These are phyloP conservation scores for Picochlorum sp. DNA, from an alignment of 139 green algal genomes.

Conservation along the genomic window DNA sequence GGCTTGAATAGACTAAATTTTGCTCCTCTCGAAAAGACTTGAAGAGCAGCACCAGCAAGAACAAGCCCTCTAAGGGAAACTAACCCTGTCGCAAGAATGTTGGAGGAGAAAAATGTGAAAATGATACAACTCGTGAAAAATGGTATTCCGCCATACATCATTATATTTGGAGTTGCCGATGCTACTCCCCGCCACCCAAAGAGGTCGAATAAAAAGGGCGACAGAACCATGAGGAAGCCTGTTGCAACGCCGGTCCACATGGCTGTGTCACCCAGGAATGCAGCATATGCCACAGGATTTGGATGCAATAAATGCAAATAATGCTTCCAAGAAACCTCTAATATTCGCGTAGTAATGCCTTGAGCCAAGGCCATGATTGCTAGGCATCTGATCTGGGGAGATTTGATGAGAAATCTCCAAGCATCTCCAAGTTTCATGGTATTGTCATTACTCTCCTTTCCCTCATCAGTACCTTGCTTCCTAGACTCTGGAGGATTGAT, in stretches of 20 bases:
- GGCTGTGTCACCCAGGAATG: constrained; percentile 73
- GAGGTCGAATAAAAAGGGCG: constrained; percentile 68
- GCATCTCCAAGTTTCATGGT: constrained; percentile 32
- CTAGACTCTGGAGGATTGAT: neutral
- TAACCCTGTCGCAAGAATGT: neutral
- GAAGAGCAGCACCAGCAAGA: constrained; percentile 54
- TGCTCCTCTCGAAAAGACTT: constrained; percentile 69
- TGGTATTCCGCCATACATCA: constrained; percentile 35
- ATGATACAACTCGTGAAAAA: constrained; percentile 69
- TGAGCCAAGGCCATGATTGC: constrained; percentile 80
- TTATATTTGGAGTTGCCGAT: constrained; percentile 50
- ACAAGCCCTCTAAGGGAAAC: constrained; percentile 32
- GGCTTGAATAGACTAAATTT: constrained; percentile 93
- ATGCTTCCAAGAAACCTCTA: constrained; percentile 90
- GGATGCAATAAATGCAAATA: constrained; percentile 78
- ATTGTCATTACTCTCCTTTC: neutral
- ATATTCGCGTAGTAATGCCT: constrained; percentile 73
- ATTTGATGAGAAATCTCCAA: constrained; percentile 40
- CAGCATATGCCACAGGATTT: constrained; percentile 65
- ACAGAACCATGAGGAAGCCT: constrained; percentile 63
- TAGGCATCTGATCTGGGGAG: constrained; percentile 73
- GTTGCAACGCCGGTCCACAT: constrained; percentile 76
- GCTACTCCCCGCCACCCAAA: constrained; percentile 72
- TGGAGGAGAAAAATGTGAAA: constrained; percentile 30
- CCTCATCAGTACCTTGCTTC: neutral